Conservation (phyloP, 1,139 yeast species). For the Scheffersomyces illinoinensis region DNA sequence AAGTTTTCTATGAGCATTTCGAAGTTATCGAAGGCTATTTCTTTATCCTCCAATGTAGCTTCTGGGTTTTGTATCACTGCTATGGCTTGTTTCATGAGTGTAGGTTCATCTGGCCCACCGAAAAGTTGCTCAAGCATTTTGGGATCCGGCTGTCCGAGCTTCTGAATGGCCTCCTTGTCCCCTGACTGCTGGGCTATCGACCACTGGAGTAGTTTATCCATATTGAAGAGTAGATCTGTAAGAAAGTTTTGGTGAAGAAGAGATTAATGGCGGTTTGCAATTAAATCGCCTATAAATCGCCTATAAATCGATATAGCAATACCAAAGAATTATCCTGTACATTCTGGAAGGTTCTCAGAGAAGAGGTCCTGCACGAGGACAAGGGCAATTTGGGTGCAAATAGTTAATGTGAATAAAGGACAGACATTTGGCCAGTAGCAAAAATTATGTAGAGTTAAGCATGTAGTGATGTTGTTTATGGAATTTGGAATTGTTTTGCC, state of each 20-base stretch:
- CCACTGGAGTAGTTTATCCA: slow-evolving; percentile 94
- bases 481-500: background rate
- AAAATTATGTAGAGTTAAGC: background rate
- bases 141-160: slow-evolving; percentile 73
- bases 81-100: slow-evolving; percentile 77
- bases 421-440: background rate
- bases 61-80: slow-evolving; percentile 62
- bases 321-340: background rate
- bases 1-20: slow-evolving; percentile 93
- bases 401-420: background rate
- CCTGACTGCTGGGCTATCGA: slow-evolving; percentile 77
- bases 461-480: background rate
- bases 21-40: slow-evolving; percentile 83
- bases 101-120: slow-evolving; percentile 85
- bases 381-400: background rate
- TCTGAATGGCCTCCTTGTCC: slow-evolving; percentile 62
- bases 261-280: background rate
- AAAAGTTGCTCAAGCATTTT: slow-evolving; percentile 73
- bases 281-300: background rate
- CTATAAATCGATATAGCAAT: background rate
- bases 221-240: slow-evolving; percentile 26
- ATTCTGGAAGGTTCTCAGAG: background rate
- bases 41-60: slow-evolving; percentile 60
- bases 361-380: background rate
- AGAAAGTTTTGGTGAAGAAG: background rate